Percentiles rank a stretch among this genome's conserved stretches.
These are phyloP conservation scores for Rutidosis leptorrhynchoides DNA, from an alignment of 129 eudicot genomes.

Conservation along the genomic window DNA sequence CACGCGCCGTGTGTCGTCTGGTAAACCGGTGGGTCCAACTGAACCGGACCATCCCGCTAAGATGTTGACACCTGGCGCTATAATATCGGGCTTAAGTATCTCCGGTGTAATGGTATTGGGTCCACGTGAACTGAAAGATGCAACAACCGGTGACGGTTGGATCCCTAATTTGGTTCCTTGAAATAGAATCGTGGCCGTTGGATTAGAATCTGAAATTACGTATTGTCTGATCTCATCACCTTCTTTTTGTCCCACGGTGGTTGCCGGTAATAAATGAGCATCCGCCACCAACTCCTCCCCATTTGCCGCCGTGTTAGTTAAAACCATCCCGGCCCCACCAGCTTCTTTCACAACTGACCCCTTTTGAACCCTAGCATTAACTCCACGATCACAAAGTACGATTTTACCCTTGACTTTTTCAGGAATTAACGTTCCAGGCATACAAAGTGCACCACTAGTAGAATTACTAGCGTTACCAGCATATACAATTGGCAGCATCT, in stretches of 20 bases:
- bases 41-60: slow-evolving; percentile 80
- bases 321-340: slow-evolving; percentile 89
- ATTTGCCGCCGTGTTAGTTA: slow-evolving; percentile 88
- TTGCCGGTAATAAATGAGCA: slow-evolving; percentile 84
- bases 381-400: slow-evolving; percentile 88
- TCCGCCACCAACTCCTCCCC: slow-evolving; percentile 97
- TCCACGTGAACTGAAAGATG: slow-evolving; percentile 91
- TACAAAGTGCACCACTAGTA: slow-evolving; percentile 78
- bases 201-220: slow-evolving; percentile 44
- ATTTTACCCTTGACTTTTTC: slow-evolving; percentile 77
- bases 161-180: slow-evolving; percentile 86
- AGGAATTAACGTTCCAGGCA: slow-evolving; percentile 71
- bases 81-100: slow-evolving; percentile 72
- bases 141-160: slow-evolving; percentile 93
- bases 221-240: slow-evolving; percentile 64
- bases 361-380: slow-evolving; percentile 85
- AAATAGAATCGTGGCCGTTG: slow-evolving; percentile 66
- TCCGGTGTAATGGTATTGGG: slow-evolving; percentile 85
- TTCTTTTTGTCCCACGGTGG: slow-evolving; percentile 70
- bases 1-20: slow-evolving; percentile 70
- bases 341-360: slow-evolving; percentile 83
- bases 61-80: slow-evolving; percentile 97
- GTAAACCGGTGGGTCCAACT: slow-evolving; percentile 80
- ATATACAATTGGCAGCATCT: slow-evolving; percentile 70
- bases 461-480: slow-evolving; percentile 82